These are phyloP conservation scores for Colletotrichum horii DNA, from an alignment of 2,329 filamentous ascomycete species.

Conservation along the genomic window DNA sequence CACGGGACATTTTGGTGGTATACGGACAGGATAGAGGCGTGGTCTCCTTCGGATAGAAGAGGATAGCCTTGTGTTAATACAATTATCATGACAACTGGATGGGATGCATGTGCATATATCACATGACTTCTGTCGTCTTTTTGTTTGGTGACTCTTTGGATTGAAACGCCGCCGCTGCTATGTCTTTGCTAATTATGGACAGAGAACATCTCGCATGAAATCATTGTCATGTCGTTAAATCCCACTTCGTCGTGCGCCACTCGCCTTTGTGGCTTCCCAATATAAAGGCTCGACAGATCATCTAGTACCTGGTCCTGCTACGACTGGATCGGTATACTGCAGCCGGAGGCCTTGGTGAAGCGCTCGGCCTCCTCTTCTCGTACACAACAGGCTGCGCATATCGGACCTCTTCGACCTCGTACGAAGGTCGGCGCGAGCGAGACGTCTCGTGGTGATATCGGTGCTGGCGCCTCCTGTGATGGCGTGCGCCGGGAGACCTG, in stretches of 20 bases:
- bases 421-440: slow-evolving; percentile 7
- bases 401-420: slow-evolving; percentile 13
- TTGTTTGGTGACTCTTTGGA: neutral
- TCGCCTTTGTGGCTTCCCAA: neutral
- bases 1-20: neutral
- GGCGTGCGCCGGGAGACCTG: slow-evolving; percentile 3
- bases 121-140: neutral
- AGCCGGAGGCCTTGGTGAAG: slow-evolving; percentile 1
- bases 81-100: neutral
- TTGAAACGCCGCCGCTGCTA: neutral
- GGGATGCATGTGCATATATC: neutral
- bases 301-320: slow-evolving; percentile 10
- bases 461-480: neutral
- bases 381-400: slow-evolving; percentile 16
- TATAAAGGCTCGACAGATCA: neutral
- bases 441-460: slow-evolving; percentile 19
- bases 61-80: slow-evolving; percentile 5
- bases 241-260: neutral
- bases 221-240: neutral
- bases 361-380: slow-evolving; percentile 12
- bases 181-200: neutral
- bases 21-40: neutral
- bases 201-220: neutral
- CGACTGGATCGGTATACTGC: slow-evolving; percentile 7
- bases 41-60: neutral